Conservation (phyloP, 805 yeast genomes). For the Yamadazyma sp. region DNA sequence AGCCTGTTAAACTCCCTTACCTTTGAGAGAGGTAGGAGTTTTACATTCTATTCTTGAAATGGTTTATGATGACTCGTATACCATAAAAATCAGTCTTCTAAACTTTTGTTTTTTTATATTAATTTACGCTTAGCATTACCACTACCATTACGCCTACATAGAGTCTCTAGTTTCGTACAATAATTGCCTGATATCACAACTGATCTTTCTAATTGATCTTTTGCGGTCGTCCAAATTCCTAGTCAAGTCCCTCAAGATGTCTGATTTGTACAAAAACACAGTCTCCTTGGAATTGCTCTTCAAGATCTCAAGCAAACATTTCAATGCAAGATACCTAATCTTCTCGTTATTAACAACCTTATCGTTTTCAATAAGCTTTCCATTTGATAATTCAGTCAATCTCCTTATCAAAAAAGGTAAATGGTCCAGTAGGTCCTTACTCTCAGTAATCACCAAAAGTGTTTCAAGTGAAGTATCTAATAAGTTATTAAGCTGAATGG, state of each 20-base stretch:
- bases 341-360: slow-evolving; percentile 38
- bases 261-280: slow-evolving; percentile 51
- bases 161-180: slow-evolving; percentile 52
- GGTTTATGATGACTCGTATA: too few relatives aligned
- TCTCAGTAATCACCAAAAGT: slow-evolving; percentile 51
- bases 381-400: slow-evolving; percentile 40
- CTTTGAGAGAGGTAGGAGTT: too few relatives aligned
- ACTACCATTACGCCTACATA: too few relatives aligned
- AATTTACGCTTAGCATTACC: too few relatives aligned
- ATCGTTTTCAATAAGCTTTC: slow-evolving; percentile 15
- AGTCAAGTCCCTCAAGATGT: slow-evolving; percentile 48
- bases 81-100: too few relatives aligned
- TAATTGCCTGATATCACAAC: slow-evolving; percentile 77
- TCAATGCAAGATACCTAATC: slow-evolving; percentile 57
- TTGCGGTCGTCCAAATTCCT: slow-evolving; percentile 68
- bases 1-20: too few relatives aligned
- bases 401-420: slow-evolving; percentile 57
- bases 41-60: too few relatives aligned
- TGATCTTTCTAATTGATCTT: slow-evolving; percentile 71
- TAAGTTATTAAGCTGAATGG: slow-evolving; percentile 53
- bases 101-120: too few relatives aligned
- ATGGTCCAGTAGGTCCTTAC: slow-evolving; percentile 54
- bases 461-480: slow-evolving; percentile 63
- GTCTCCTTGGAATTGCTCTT: slow-evolving; percentile 38
- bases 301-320: slow-evolving; percentile 49